A percentile compares a stretch with the other conserved stretches of the same genome.
Evolutionary conservation across 148 eudicot species (phyloP).

Genomic region (Pharnaceum exiguum): DNA sequence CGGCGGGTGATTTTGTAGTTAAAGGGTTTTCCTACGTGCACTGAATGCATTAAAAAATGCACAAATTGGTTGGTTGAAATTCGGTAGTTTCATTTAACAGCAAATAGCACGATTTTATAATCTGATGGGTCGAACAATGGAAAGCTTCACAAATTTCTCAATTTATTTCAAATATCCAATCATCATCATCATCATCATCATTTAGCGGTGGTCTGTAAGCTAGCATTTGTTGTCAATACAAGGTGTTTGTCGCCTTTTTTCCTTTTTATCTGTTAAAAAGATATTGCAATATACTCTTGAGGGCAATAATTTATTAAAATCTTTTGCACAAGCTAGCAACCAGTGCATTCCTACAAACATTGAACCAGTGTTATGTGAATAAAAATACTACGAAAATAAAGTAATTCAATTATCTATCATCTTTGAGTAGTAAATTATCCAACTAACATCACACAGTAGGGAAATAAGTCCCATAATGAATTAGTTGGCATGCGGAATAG

Average conservation of each 20-base stretch:
- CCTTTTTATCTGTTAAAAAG: background rate
- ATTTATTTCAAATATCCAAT: background rate
- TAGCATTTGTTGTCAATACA: constrained; percentile 30
- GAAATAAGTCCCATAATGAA: too few relatives aligned
- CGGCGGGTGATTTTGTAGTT: background rate
- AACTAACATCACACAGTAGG: too few relatives aligned
- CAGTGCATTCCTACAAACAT: too few relatives aligned
- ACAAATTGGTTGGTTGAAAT: constrained; percentile 7
- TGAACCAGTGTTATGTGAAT: too few relatives aligned
- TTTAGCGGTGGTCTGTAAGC: constrained; percentile 13
- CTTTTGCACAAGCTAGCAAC: too few relatives aligned
- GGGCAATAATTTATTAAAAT: too few relatives aligned
- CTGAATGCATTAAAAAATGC: background rate
- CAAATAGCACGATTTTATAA: constrained; percentile 14
- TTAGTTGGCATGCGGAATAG: too few relatives aligned
- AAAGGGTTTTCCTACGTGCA: too few relatives aligned
- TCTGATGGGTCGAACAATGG: constrained; percentile 11
- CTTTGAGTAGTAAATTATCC: too few relatives aligned
- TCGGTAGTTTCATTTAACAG: constrained; percentile 1
- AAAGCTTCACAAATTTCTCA: constrained; percentile 6
- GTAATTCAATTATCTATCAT: too few relatives aligned
- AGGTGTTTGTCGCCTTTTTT: too few relatives aligned
- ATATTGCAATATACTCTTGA: background rate
- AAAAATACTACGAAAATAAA: too few relatives aligned
- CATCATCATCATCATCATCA: background rate